phyloP scores from a whole-genome alignment of 345 rosid genomes.

The Bruguiera sexangula region DNA sequence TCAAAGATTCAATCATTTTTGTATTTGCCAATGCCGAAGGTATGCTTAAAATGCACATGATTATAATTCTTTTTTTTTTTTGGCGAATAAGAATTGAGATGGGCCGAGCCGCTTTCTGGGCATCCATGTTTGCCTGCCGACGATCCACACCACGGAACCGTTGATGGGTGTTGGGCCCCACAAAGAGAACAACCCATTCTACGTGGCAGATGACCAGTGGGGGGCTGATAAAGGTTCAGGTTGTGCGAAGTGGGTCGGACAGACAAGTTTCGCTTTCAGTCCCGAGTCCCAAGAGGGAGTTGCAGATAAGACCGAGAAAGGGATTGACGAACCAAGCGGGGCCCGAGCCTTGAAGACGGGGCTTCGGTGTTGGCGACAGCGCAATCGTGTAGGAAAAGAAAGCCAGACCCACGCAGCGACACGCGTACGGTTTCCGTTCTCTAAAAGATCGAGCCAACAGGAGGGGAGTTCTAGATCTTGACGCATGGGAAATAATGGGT shows the following conservation, averaged over 20 bases:
- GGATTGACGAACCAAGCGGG: slow-evolving; percentile 11
- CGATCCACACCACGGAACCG: background rate
- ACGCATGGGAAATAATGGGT: no score
- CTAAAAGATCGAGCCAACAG: no score
- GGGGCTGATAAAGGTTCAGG: background rate
- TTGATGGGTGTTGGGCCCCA: background rate
- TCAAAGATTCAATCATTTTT: no score
- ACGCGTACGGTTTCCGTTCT: no score
- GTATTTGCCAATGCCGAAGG: no score
- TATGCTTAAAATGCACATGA: no score
- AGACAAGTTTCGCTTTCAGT: slow-evolving; percentile 1
- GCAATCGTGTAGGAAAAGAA: background rate
- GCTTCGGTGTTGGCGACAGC: slow-evolving; percentile 7
- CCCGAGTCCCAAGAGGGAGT: slow-evolving; percentile 2
- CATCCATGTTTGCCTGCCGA: background rate
- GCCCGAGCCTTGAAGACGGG: background rate
- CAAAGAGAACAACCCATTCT: background rate
- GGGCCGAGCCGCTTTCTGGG: no score
- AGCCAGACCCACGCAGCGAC: no score
- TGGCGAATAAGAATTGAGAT: background rate
- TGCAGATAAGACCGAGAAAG: slow-evolving; percentile 17
- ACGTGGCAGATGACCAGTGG: slow-evolving; percentile 26
- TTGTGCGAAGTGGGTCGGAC: background rate
- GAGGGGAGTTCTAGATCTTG: no score
- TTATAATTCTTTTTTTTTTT: background rate